Base-by-base conservation (phyloP, 768 basidiomycete species). In the Guyanaporus albipodus region DNA sequence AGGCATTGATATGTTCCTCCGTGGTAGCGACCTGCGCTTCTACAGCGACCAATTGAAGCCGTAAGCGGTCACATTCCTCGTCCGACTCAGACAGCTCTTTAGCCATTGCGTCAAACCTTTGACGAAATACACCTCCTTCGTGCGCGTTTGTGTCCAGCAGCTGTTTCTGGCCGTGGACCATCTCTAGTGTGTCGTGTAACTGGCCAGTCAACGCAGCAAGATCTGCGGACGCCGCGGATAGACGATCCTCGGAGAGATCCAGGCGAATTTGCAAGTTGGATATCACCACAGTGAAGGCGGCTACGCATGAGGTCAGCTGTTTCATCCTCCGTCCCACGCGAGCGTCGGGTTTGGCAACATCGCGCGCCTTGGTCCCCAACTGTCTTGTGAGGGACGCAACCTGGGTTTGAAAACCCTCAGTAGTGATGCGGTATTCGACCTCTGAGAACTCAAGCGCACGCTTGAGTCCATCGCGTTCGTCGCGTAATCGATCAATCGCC, bases 381-480 rank as follows among this genome's bases (percentile, higher is more conserved):
- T 39, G 63, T 52, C 41, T 47, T 9, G 67, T 54, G 42, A 53
- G 62, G 46, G 40, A 66, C 2, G 70, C 61, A 18, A 85, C 65
- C 47, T 76, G 77, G 27, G 71, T 68, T 56, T 82, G 74, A 38
- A 84, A 63, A 0, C 80, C 75, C 49, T 87, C 76, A 14, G 80
- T 73, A 3, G 79, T 69, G 55, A 87, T 84, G 52, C 70, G 77
- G 21, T 79, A 78, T 65, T 91, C 87, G 3, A 73, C 70, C 52
- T 85, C 75, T 44, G 84, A 67, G 63, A 89, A 91, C 39, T 85
- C 74, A 12, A 90, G 64, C 44, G 83, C 75, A 6, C 81, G 74
- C 41, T 74, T 74, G 22, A 87, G 72, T 37, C 64, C 69, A 51
- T 89, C 82, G 5, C 87, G 74, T 54, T 90, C 85, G 4, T 63